A percentile compares a stretch with the other conserved stretches of the same genome.
Conservation (phyloP, 129 eudicot genomes). For the Artemisia argyi region DNA sequence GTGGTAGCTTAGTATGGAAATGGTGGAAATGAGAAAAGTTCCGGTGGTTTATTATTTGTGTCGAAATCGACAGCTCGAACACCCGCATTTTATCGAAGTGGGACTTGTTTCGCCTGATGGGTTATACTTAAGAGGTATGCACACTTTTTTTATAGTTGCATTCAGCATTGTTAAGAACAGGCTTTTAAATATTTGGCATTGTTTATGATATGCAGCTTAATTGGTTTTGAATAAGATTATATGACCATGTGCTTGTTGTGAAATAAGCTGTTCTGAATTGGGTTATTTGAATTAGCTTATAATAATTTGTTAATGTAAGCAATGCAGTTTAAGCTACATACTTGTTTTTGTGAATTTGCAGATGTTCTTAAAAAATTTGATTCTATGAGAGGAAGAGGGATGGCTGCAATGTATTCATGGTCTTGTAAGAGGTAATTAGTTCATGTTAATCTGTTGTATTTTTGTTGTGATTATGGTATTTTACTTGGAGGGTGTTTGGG, state of each 20-base stretch:
- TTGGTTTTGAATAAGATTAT: no score
- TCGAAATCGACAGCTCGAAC: conserved; percentile 77
- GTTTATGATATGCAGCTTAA: no score
- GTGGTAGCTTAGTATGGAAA: conserved; percentile 38
- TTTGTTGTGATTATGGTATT: not conserved
- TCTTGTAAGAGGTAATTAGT: conserved; percentile 76
- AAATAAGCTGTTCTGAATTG: no score
- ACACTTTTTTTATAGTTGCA: not conserved
- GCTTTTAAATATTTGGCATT: not conserved
- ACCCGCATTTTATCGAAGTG: conserved; percentile 86
- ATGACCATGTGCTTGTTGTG: no score
- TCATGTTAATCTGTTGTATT: not conserved
- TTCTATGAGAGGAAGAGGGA: conserved; percentile 77
- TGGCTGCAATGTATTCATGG: conserved; percentile 87
- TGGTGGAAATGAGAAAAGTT: conserved; percentile 48
- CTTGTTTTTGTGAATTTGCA: conserved; percentile 20
- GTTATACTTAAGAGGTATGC: conserved; percentile 73
- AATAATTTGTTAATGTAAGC: no score
- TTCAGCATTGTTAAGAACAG: conserved; percentile 1
- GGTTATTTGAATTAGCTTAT: no score
- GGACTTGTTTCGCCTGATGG: conserved; percentile 70
- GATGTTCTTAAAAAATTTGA: conserved; percentile 79
- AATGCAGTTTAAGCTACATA: not conserved
- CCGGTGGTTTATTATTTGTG: conserved; percentile 74
- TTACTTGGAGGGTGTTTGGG: no score